Evolutionary conservation across 805 yeast species (phyloP).

Genomic region (Helenozyma baotianmanensis): DNA sequence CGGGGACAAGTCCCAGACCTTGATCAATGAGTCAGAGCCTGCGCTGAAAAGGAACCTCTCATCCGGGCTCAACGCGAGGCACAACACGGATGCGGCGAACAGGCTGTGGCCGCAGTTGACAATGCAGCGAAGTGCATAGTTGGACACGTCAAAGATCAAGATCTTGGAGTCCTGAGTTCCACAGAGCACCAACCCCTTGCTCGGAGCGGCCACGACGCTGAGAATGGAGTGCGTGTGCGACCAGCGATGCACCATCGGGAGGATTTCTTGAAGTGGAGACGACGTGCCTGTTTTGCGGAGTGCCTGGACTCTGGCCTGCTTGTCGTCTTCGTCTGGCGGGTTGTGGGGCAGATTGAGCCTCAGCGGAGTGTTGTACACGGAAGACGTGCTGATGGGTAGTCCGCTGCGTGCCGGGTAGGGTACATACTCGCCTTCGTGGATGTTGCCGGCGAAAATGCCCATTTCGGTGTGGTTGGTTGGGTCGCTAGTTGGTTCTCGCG

Average conservation of each 20-base stretch:
- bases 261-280: slow-evolving; percentile 6
- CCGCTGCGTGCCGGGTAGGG: slow-evolving; percentile 22
- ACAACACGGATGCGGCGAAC: slow-evolving; percentile 72
- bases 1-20: slow-evolving; percentile 68
- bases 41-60: slow-evolving; percentile 72
- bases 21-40: slow-evolving; percentile 84
- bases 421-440: slow-evolving; percentile 34
- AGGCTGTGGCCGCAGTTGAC: slow-evolving; percentile 42
- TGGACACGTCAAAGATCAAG: slow-evolving; percentile 60
- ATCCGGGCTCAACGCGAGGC: slow-evolving; percentile 51
- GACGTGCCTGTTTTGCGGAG: no score
- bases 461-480: neutral
- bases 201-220: slow-evolving; percentile 62
- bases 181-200: slow-evolving; percentile 60
- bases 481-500: no score
- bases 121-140: slow-evolving; percentile 52
- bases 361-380: slow-evolving; percentile 13
- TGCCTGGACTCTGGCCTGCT: no score
- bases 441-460: slow-evolving; percentile 17
- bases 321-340: no score
- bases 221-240: slow-evolving; percentile 65
- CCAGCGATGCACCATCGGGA: slow-evolving; percentile 61
- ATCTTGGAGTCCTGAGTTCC: slow-evolving; percentile 89
- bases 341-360: slow-evolving; percentile 8
- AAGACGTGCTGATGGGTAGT: slow-evolving; percentile 22